Base-by-base conservation (phyloP, 2,329 filamentous ascomycete species). In the Epichloe amarillans region DNA sequence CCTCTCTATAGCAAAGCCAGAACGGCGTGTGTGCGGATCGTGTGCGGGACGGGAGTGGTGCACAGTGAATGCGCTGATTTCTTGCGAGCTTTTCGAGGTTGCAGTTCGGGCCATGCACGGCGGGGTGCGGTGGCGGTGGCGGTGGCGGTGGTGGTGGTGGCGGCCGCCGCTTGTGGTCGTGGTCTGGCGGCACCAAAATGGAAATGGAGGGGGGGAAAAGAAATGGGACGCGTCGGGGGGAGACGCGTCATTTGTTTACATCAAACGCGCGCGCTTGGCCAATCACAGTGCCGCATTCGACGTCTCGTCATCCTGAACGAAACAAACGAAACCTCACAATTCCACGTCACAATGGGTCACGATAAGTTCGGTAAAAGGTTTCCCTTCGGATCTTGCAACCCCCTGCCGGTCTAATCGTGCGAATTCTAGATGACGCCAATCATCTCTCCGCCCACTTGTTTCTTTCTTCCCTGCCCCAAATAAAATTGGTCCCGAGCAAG, bases 221-320 rank as follows among this genome's bases (percentile, higher is more conserved):
- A 35, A 40, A 41, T 17, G 12, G 36, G 47, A 50, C 38, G 51
- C 47, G 43, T 47, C 39, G 23, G 17, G 42, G n/a, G 26, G 17
- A 52, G 43, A 52, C 51, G 51, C 51, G 47, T 52, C 43, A 2
- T 45, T 50, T 52, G 51, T 52, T 52, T 52, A 52, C 51, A 40
- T 43, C 30, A 42, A 39, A 43, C 47, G 47, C 47, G 47, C 33
- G 17, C 23, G 17, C 17, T 5, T 38, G 39, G 7, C 51, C 51
- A 52, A 52, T 47, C 51, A 47, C 14, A 19, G 14, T 35, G 15
- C 30, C 4, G 26, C 44, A 40, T 41, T 42, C 40, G 12, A 37
- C 21, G 12, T 33, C 37, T 14, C 3, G 11, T 17, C 30, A 4
- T 37, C 30, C 30, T 30, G 30, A 30, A 30, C 30, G 30, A 30